phyloP scores from a whole-genome alignment of 2,329 filamentous ascomycete species.

The Colletotrichum sansevieriae region DNA sequence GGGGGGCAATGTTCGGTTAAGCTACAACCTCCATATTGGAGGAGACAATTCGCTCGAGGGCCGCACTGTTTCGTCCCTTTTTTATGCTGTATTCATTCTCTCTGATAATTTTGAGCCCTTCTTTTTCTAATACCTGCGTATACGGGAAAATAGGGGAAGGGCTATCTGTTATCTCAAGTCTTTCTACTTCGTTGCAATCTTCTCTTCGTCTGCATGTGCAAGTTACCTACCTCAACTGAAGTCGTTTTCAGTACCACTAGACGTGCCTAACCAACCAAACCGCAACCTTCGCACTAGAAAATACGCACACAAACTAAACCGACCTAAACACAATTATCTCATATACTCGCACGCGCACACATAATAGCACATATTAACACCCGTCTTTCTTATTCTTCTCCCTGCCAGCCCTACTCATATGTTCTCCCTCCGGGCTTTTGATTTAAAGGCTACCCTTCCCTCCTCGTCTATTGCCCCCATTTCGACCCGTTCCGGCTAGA shows the following conservation, averaged over 20 bases:
- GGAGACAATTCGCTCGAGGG: slow-evolving; percentile 15
- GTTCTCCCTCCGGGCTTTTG: neutral
- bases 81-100: neutral
- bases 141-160: slow-evolving; percentile 21
- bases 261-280: slow-evolving; percentile 25
- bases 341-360: neutral
- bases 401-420: neutral
- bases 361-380: slow-evolving; percentile 6
- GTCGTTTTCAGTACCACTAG: slow-evolving; percentile 27
- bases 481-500: slow-evolving; percentile 22
- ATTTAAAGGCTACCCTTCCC: slow-evolving; percentile 10
- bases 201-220: slow-evolving; percentile 7
- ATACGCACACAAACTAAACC: slow-evolving; percentile 20
- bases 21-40: slow-evolving; percentile 37
- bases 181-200: neutral
- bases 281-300: slow-evolving; percentile 27
- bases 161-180: slow-evolving; percentile 26
- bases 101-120: neutral
- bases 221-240: slow-evolving; percentile 17
- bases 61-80: slow-evolving; percentile 29
- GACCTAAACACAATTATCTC: slow-evolving; percentile 4
- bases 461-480: slow-evolving; percentile 7
- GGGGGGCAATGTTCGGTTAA: too few species aligned
- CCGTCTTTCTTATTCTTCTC: slow-evolving; percentile 27
- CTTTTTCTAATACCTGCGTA: slow-evolving; percentile 2